phyloP scores from a whole-genome alignment of 768 basidiomycete genomes.

The Mycena polygramma region DNA sequence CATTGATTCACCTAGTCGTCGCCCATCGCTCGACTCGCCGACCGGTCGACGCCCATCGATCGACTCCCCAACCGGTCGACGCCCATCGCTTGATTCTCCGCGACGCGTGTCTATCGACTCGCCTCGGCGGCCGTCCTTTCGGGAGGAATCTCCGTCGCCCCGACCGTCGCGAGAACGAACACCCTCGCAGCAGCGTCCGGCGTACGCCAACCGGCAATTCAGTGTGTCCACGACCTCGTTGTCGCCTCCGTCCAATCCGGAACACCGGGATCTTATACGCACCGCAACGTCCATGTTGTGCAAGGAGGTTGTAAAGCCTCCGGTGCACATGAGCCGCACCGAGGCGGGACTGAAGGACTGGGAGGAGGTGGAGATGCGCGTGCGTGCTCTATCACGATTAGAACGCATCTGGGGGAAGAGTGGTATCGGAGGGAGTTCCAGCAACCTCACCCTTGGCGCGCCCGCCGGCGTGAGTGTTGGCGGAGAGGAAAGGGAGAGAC shows the following conservation, averaged over 20 bases:
- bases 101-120: constrained; percentile 52
- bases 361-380: constrained; percentile 81
- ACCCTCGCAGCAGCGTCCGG: constrained; percentile 63
- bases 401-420: constrained; percentile 85
- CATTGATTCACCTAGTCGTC: constrained; percentile 49
- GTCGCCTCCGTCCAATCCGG: constrained; percentile 60
- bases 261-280: constrained; percentile 78
- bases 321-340: constrained; percentile 65
- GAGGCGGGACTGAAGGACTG: constrained; percentile 69
- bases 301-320: constrained; percentile 74
- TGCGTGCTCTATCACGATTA: constrained; percentile 70
- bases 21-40: constrained; percentile 45
- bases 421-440: constrained; percentile 59
- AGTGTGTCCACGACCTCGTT: constrained; percentile 75
- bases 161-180: constrained; percentile 53
- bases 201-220: constrained; percentile 63
- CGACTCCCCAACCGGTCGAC: constrained; percentile 34
- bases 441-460: constrained; percentile 51
- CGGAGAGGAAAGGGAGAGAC: constrained; percentile 83
- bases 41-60: constrained; percentile 45
- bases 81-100: constrained; percentile 45
- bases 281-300: constrained; percentile 73
- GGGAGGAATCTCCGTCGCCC: constrained; percentile 59
- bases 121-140: constrained; percentile 50
- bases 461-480: constrained; percentile 57